A percentile compares a stretch with the other conserved stretches of the same genome.
Conservation (phyloP, 83 land plant genomes). For the Thuja plicata region DNA sequence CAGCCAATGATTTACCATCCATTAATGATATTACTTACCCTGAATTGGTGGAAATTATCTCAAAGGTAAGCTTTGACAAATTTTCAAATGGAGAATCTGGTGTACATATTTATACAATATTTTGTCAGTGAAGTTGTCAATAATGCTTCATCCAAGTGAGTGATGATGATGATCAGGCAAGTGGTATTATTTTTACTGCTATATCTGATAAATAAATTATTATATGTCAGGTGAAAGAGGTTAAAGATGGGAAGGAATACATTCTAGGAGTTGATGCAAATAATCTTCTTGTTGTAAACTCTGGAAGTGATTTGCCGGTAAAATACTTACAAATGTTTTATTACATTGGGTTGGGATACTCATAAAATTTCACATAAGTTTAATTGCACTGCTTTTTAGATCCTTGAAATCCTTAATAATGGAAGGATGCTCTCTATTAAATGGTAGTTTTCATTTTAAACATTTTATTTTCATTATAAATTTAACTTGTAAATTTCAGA, state of each 20-base stretch:
- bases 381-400: not conserved
- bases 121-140: not conserved
- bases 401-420: not conserved
- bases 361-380: not conserved
- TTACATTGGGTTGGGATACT: not conserved
- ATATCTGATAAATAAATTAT: too few species aligned
- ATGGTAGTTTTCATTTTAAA: not conserved
- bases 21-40: conserved; percentile 91
- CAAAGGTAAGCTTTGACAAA: conserved; percentile 50
- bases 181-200: too few species aligned
- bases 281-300: conserved; percentile 79
- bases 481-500: not conserved
- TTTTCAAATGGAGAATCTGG: not conserved
- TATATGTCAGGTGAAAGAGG: conserved; percentile 38
- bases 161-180: not conserved
- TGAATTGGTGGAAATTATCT: conserved; percentile 77
- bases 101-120: not conserved
- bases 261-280: conserved; percentile 80
- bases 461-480: not conserved
- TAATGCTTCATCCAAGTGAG: not conserved
- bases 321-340: not conserved
- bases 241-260: conserved; percentile 77
- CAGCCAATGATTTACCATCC: conserved; percentile 96
- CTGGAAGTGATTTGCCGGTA: conserved; percentile 98
- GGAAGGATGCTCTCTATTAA: not conserved